Percentiles rank a stretch among this genome's conserved stretches.
These are phyloP conservation scores for Plasmopara muralis DNA, from an alignment of 352 stramenopile species.

Conservation along the genomic window DNA sequence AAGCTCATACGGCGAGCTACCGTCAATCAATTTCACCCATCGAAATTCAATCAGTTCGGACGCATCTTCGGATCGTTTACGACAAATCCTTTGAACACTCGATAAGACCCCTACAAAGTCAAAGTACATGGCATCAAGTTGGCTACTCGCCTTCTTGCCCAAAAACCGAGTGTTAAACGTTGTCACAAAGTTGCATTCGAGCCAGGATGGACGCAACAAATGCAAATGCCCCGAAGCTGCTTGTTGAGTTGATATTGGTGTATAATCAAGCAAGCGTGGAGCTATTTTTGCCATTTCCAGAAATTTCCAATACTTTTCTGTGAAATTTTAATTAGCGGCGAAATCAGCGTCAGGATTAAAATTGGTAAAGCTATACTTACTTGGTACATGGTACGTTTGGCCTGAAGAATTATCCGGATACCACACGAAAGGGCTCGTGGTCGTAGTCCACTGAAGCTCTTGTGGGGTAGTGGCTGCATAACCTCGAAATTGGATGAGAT, in stretches of 20 bases:
- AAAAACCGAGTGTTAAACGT: slow-evolving; percentile 29
- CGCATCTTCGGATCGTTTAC: slow-evolving; percentile 9
- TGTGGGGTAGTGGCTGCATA: slow-evolving; percentile 24
- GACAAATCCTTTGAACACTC: slow-evolving; percentile 39
- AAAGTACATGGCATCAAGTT: slow-evolving; percentile 33
- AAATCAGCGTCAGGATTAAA: background rate
- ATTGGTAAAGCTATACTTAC: slow-evolving; percentile 14
- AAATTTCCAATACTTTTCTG: slow-evolving; percentile 57
- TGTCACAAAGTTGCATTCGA: slow-evolving; percentile 40
- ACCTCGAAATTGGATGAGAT: slow-evolving; percentile 46
- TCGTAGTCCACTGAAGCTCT: slow-evolving; percentile 9
- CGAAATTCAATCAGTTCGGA: slow-evolving; percentile 27
- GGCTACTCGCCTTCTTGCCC: slow-evolving; percentile 7
- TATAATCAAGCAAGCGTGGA: slow-evolving; percentile 11
- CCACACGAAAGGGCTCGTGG: slow-evolving; percentile 18
- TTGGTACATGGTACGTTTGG: slow-evolving; percentile 28
- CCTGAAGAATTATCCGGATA: slow-evolving; percentile 32
- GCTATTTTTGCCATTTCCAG: slow-evolving; percentile 31
- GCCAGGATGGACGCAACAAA: slow-evolving; percentile 27
- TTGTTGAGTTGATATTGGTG: slow-evolving; percentile 1
- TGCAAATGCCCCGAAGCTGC: background rate
- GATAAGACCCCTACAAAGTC: slow-evolving; percentile 62
- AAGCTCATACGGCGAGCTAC: slow-evolving; percentile 37
- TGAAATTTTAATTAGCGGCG: background rate
- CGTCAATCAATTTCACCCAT: slow-evolving; percentile 64